Evolutionary conservation across 352 stramenopile genomes (phyloP), one percentile per base, ranked within the genome.

Genomic region (Albugo candida): DNA sequence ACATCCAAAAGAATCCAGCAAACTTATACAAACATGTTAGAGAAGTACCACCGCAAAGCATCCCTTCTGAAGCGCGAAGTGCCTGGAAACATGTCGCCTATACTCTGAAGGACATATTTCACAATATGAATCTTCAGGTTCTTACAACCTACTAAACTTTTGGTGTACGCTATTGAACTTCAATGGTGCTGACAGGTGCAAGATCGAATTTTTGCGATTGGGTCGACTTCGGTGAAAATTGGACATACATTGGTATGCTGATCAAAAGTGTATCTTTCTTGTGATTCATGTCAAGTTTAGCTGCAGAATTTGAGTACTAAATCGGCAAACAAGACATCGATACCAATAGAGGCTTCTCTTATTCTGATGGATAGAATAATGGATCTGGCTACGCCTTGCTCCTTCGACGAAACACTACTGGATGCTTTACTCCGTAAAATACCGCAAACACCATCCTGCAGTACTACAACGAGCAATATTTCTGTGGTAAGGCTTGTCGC

Each of bases 221-320:
- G 75, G 16, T 60, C 58, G 0, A 84, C 71, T 10, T 84, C 71
- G 10, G 56, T 84, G 34, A 88, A 88, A 49, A 78, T 88, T 18
- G 75, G 75, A 10, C 70, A 88, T 47, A 88, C 75, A 6, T 45
- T 88, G 47, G 65, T 77, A 47, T 39, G 60, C 49, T 20, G 13
- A 36, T 19, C 27, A 14, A 17, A 36, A 6, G 14, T 21, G 8
- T 16, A 24, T 45, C 24, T 3, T 12, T 46, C 16, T 14, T 13
- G 47, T 52, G 24, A n/a, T 43, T 47, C 35, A 13, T 4, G 13
- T 14, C 36, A 2, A 11, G 49, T 19, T 48, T 17, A 45, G 4
- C 6, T 36, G 4, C 20, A n/a, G 1, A 37, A 13, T 13, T 39
- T 49, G 71, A 63, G 57, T 78, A 43, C 59, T 57, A 13, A 83